Evolutionary conservation across 805 yeast genomes (phyloP), one percentile per base, ranked within the genome.

Genomic region (Crinitomyces ghanaensis): DNA sequence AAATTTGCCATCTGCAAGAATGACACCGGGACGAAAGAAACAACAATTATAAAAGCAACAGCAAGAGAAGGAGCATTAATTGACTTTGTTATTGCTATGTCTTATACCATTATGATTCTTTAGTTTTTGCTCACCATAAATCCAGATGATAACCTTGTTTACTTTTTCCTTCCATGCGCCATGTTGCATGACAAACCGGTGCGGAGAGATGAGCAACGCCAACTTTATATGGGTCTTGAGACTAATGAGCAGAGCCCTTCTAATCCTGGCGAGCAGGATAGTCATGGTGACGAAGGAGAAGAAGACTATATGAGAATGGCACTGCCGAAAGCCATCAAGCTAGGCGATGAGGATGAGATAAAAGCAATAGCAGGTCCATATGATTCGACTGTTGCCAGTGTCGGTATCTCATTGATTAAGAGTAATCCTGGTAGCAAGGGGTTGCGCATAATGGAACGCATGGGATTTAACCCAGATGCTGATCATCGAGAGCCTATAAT

Each of bases 391-490:
- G n/a, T n/a, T n/a, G n/a, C n/a, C n/a, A n/a, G n/a, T n/a, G n/a
- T 11, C 25, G 15, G 20, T 18, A 34, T 6, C n/a, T n/a, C n/a
- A n/a, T 26, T 38, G 17, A 12, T 35, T 16, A 29, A 33, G 6
- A 20, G 17, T 3, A 28, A 21, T 4, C 7, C 34, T 6, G 23
- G 29, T 3, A 37, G 34, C 30, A 37, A 36, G 19, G 48, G 42
- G 9, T 53, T 69, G 16, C 43, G 59, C 4, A 70, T 73, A 40
- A 72, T 74, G 79, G 56, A 60, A 42, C 66, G 60, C 42, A 73
- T 74, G 79, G 80, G 79, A 1, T 74, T 61, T 45, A 60, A 56
- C 34, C 46, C 62, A 3, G 77, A 76, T 13, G 25, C 19, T 19
- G 34, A 28, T 7, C 13, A 26, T 4, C 12, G 3, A 6, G 36